A percentile compares a stretch with the other conserved stretches of the same genome.
Evolutionary conservation across 352 stramenopile genomes (phyloP).

Genomic region (Pythium aphanidermatum): DNA sequence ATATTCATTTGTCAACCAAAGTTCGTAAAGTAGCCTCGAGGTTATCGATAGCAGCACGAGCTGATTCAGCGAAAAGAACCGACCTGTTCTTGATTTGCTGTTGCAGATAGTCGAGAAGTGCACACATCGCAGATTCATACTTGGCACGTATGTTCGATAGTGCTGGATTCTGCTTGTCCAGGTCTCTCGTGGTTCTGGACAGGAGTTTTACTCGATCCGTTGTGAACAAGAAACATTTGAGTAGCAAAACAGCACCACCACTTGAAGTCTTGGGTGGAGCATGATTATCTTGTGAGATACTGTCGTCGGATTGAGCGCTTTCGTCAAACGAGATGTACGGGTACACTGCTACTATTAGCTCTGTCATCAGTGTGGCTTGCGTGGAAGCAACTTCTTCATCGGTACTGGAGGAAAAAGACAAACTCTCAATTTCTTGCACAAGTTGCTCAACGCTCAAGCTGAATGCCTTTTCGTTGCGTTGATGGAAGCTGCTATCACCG

Average conservation of each 20-base stretch:
- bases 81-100: no score
- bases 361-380: slow-evolving; percentile 15
- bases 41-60: no score
- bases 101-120: no score
- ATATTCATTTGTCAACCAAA: no score
- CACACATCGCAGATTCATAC: no score
- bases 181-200: no score
- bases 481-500: slow-evolving; percentile 42
- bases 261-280: neutral
- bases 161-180: no score
- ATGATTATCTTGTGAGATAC: neutral
- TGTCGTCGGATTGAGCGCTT: slow-evolving; percentile 1
- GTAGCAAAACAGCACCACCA: slow-evolving; percentile 12
- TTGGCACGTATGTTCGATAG: no score
- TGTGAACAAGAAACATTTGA: slow-evolving; percentile 16
- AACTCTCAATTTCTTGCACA: slow-evolving; percentile 36
- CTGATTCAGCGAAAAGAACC: no score
- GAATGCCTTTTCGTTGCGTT: slow-evolving; percentile 43
- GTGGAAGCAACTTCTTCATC: neutral
- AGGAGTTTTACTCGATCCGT: no score
- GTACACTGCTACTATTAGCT: slow-evolving; percentile 3
- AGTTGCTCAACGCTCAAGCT: slow-evolving; percentile 45
- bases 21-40: no score
- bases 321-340: slow-evolving; percentile 18
- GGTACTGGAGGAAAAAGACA: neutral